A percentile compares a stretch with the other conserved stretches of the same genome.
phyloP scores from a whole-genome alignment of 2,329 filamentous ascomycete species.

The Alternaria ventricosa region DNA sequence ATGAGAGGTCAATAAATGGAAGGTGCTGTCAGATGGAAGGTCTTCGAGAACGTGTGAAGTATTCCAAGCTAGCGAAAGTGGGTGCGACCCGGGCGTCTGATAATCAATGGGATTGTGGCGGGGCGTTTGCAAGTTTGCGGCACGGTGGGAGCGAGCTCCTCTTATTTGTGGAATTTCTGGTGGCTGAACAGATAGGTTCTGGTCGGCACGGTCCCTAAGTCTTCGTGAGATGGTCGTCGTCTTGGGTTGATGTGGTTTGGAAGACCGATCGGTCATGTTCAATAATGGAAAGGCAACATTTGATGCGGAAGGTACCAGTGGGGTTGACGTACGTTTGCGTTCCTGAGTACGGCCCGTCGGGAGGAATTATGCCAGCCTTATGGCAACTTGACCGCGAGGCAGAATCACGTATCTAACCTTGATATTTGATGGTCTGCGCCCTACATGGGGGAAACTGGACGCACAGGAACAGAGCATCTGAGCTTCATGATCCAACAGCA shows the following conservation, averaged over 20 bases:
- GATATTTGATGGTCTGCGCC: constrained; percentile 41
- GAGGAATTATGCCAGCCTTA: constrained; percentile 42
- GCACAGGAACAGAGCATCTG: constrained; percentile 42
- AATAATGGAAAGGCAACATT: constrained; percentile 37
- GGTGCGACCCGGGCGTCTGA: constrained; percentile 31
- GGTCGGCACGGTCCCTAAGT: constrained; percentile 41
- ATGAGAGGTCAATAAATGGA: constrained; percentile 21
- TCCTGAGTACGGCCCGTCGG: constrained; percentile 29
- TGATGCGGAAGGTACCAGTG: constrained; percentile 34
- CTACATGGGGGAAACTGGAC: constrained; percentile 44
- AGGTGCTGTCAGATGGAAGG: constrained; percentile 27
- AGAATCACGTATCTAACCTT: constrained; percentile 38
- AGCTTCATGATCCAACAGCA: constrained; percentile 37
- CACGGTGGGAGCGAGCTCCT: constrained; percentile 39
- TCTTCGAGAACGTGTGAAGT: constrained; percentile 24
- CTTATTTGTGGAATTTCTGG: constrained; percentile 40
- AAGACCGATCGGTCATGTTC: constrained; percentile 46
- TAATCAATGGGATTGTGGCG: constrained; percentile 40
- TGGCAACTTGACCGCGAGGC: constrained; percentile 40
- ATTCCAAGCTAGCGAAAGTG: constrained; percentile 34
- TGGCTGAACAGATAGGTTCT: constrained; percentile 36
- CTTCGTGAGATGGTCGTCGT: constrained; percentile 45
- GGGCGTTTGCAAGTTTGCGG: constrained; percentile 38
- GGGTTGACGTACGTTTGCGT: constrained; percentile 46
- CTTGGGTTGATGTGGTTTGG: constrained; percentile 34